Base-by-base conservation (phyloP, 2,329 filamentous ascomycete species). In the Penicillium freii region DNA sequence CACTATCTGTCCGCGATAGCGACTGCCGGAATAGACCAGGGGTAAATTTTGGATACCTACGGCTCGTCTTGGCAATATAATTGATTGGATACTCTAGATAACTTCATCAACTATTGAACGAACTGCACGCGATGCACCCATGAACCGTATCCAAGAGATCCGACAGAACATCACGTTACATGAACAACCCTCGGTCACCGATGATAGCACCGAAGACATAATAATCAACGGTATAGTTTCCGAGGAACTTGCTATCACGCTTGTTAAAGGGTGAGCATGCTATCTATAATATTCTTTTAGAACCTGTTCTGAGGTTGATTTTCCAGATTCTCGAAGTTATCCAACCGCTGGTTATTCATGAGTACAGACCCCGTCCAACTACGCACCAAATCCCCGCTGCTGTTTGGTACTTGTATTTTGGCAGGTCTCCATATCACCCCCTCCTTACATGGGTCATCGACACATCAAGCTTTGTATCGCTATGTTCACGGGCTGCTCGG, bases 71-170 rank as follows among this genome's bases (percentile, higher is more conserved):
- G n/a, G 11, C 17, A 19, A 21, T 21, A 21, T 2, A 15, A 15
- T 45, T 45, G 3, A 45, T 31, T 21, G 25, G 11, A 13, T 45
- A 21, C 6, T 13, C 19, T 50, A 45, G 54, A 54, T 54, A 53
- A 40, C 8, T 31, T 23, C 46, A 11, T 59, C 53, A 4, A 54
- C 27, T 42, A 54, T 45, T 13, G 61, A 63, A 17, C 45, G 29
- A 50, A 60, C 61, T n/a, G 46, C 61, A 15, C 56, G 61, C 21
- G 51, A 63, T 47, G 61, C 61, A 17, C 61, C 61, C 10, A 59
- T 63, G 61, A 63, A 54, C 19, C 59, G 56, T 3, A 60, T 62
- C 34, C 59, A 63, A 54, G 59, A 60, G 27, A 59, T 62, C n/a
- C 50, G 59, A 47, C 51, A 60, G 13, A 59, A 59, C 17, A 63